Evolutionary conservation across 2,329 filamentous ascomycete species (phyloP), one percentile per base, ranked within the genome.

Genomic region (Nemania abortiva): DNA sequence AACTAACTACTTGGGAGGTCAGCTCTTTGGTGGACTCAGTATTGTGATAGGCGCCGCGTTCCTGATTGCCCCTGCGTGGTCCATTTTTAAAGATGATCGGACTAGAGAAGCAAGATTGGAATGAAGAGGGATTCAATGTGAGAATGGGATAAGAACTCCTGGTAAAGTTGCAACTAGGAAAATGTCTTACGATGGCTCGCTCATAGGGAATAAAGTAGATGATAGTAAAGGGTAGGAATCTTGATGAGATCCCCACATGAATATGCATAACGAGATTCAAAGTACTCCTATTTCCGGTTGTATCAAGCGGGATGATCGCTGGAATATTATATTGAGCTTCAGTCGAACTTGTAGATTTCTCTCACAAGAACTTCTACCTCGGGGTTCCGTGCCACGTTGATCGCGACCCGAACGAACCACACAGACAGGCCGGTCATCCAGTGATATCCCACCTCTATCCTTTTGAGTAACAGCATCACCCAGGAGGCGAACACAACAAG

Each of bases 401-500:
- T 42, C 5, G 61, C 50, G 39, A 68, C 66, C 20, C 27, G 62
- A 3, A 65, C 66, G 56, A 66, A 66, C 66, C 66, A 69, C 24
- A 39, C 57, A n/a, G 63, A 58, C 3, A 69, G 15, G 4, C 57
- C 66, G 11, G 53, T 9, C 67, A 67, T 69, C 67, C 63, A 69
- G 20, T 63, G 63, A 63, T 69, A 69, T n/a, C 6, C 15, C 3
- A 15, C 13, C 37, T 69, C 67, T 27, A 66, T 24, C 59, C 58
- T 66, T 52, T 31, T 50, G 3, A 69, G 53, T 34, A 69, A 20
- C 39, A 63, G 22, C 47, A 56, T 50, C 20, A 56, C 63, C 63
- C 67, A 67, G 22, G 63, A 66, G n/a, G 60, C 11, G 59, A 69
- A 66, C 20, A 69, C 34, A 22, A 67, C 54, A 59, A 69, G 49